Evolutionary conservation across 129 eudicot genomes (phyloP), one percentile per base, ranked within the genome.

Genomic region (Mikania micrantha): DNA sequence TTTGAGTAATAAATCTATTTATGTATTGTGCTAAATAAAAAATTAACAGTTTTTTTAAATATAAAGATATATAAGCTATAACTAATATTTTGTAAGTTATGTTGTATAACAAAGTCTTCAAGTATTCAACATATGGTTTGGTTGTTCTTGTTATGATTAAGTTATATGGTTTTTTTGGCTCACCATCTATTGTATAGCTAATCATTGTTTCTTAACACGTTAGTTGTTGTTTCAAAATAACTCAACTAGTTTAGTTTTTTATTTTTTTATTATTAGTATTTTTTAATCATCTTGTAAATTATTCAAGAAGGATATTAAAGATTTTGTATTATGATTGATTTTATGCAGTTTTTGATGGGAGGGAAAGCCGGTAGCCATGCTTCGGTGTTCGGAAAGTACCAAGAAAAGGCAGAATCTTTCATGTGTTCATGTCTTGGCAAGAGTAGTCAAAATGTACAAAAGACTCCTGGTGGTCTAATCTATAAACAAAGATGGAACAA

Each of bases 401-500:
- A 84, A 49, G 81, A 88, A 21, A 85, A 92, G 77, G 96, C 98
- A 0, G 98, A 92, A 77, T 78, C 64, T 42, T 92, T 88, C 69
- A 85, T 92, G 96, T 92, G 98, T 69, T 78, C 96, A 1, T 88
- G 96, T 77, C 85, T 92, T 6, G 94, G 96, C 24, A 92, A 88
- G 71, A 82, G 87, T 56, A 83, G 35, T 41, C 90, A 78, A 28
- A 92, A 81, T 39, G 91, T 85, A 22, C 96, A 88, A 35, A 88
- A 76, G 73, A 92, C 96, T 24, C 98, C 96, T 0, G 98, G 96
- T 27, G 98, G 98, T 31, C 87, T 92, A 4, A 88, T 88, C 13
- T 92, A 75, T 83, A 80, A 85, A 16, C 96, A 88, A 74, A 80
- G 90, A 66, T 92, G 98, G 98, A 92, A 92, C 89, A 92, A 92